Base-by-base conservation (phyloP, 129 eudicot genomes). In the Chrysanthemum makinoi region DNA sequence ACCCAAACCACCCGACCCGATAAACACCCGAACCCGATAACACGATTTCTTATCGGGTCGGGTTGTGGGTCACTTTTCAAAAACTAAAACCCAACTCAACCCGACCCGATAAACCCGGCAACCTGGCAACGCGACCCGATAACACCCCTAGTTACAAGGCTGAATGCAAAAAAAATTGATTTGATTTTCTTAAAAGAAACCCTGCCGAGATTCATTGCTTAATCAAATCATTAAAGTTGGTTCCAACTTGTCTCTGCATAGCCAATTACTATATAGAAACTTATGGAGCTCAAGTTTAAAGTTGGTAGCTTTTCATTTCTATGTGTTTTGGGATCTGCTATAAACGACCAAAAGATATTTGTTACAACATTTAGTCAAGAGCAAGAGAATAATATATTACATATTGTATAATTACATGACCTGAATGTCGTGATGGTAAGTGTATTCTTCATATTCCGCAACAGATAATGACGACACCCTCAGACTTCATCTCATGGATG, bases 401-500 rank as follows among this genome's bases (percentile, higher is more conserved):
- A 4, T 65, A 54, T 26, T 28, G 44, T 62, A 7, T 67, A 43
- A 69, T 68, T 77, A 52, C 52, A 26, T 76, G 22, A 61, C 54
- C 52, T 48, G 18, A 61, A 48, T 53, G 30, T 44, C 54, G 14
- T 33, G 46, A 44, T 54, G 48, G 35, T 65, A 30, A 54, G 59
- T 33, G 61, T 13, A 2, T 76, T 61, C 65, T 72, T 56, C 65
- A 24, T 58, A 5, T 17, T 13, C 55, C 63, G 33, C 13, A 13
- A 35, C 62, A 89, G 97, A 88, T 58, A 79, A 87, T 78, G 89
- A 84, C 19, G 88, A 86, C 72, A 80, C 84, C 51, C 85, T 95
- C 61, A 86, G 63, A 61, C 91, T 95, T 62, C 84, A 86, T 49
- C 89, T 95, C 81, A 95, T 73, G 93, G 99, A 90, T 64, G 71